Evolutionary conservation across 805 yeast species (phyloP), one percentile per base, ranked within the genome.

Genomic region (Ogataea siamensis): DNA sequence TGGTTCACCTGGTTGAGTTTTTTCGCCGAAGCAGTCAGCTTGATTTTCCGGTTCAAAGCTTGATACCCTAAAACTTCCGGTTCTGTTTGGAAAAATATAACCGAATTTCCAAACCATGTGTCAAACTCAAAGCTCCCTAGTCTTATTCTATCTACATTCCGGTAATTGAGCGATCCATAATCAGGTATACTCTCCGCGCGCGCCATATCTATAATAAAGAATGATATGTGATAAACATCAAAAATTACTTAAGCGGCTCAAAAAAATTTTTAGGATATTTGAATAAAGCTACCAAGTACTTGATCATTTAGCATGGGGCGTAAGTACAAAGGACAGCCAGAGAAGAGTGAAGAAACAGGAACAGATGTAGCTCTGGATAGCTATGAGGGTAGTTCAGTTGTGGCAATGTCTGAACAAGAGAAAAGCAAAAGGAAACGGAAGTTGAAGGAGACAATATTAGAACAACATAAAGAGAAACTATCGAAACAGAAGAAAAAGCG

Each of bases 41-140:
- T 53, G 17, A 43, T 36, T 8, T 53, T 49, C 11, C 45, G 54
- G 5, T 37, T 28, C 4, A 54, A 39, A 34, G 57, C 58, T 24
- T 64, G 62, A 46, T 61, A 70, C 3, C 81, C 84, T 35, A 76
- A 49, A 3, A 64, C 61, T 31, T 63, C 61, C 22, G 71, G 71
- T 41, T 68, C 71, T 10, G 60, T 62, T 32, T 68, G 68, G 13
- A 45, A 37, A 46, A 88, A 86, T 56, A 87, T 83, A 1, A 87
- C 94, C 3, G 86, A 75, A 51, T 84, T 83, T 0, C 94, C 93
- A 57, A 83, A 88, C 96, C 97, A 87, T 2, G 97, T 82, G 38
- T 78, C 72, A 45, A 89, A 78, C 42, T 73, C 73, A 48, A 68
- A 72, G 14, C 72, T 68, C 0, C 96, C 97, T 44, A 86, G 75